Percentiles rank a stretch among this genome's conserved stretches.
Conservation (phyloP, 257 asterid species). For the Craterostigma plantagineum region DNA sequence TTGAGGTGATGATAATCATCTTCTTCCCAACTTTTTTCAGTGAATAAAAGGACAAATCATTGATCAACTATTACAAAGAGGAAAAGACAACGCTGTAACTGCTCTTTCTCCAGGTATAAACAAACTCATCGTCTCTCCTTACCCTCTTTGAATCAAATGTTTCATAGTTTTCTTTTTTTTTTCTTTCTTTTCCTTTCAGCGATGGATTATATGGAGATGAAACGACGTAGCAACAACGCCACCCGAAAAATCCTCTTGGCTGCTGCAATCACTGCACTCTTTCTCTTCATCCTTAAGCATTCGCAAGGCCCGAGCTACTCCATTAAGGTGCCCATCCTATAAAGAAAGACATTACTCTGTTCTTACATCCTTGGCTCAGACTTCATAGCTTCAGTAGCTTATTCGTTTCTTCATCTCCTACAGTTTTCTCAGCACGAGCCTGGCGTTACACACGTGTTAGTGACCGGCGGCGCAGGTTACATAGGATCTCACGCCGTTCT, state of each 20-base stretch:
- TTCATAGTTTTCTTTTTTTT: too few relatives aligned
- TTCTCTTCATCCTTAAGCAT: slow-evolving; percentile 26
- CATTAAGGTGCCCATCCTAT: slow-evolving; percentile 46
- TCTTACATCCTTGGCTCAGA: neutral
- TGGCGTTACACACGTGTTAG: slow-evolving; percentile 70
- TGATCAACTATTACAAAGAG: too few relatives aligned
- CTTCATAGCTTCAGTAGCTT: neutral
- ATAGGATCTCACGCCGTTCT: slow-evolving; percentile 92
- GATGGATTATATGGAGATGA: slow-evolving; percentile 47
- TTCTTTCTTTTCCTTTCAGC: slow-evolving; percentile 12
- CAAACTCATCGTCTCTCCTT: too few relatives aligned
- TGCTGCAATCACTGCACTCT: slow-evolving; percentile 34
- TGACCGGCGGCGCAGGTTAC: slow-evolving; percentile 89
- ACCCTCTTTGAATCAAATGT: too few relatives aligned
- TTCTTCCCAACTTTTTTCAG: too few relatives aligned
- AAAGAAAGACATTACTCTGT: neutral
- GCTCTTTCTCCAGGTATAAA: too few relatives aligned
- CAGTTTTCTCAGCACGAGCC: slow-evolving; percentile 57
- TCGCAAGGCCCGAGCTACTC: slow-evolving; percentile 21
- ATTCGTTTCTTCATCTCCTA: neutral
- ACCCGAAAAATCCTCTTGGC: slow-evolving; percentile 41
- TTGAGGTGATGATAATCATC: too few relatives aligned
- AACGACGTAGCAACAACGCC: slow-evolving; percentile 22
- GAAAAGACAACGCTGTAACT: too few relatives aligned
- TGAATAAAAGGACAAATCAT: too few relatives aligned